Base-by-base conservation (phyloP, 2,329 filamentous ascomycete genomes). In the Xylariaceae sp. region DNA sequence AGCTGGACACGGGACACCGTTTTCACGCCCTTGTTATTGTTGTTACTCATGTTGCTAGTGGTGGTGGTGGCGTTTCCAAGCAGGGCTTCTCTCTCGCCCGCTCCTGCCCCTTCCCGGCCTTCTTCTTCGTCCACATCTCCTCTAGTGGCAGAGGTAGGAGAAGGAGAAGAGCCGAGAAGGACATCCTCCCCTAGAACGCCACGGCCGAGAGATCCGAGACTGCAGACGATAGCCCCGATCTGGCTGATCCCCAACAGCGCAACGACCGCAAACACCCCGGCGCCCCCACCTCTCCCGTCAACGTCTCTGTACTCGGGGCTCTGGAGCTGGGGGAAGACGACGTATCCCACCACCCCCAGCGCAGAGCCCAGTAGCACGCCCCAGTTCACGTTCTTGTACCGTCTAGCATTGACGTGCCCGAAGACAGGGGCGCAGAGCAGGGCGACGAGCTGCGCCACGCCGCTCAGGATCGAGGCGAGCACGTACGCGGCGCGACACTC, bases 221-320 rank as follows among this genome's bases (percentile, higher is more conserved):
- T 94, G 65, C 89, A 96, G 1, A 98, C 92, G 43, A 98, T 97
- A 9, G 88, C 85, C 2, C 90, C 92, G 46, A 98, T 97, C 63
- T 98, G 92, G 54, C 87, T 94, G 56, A 95, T 78, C 11, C 92
- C 92, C 27, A 97, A 78, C 13, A 95, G 65, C 0, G 83, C 77
- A 29, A 88, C 87, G 12, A 90, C 75, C 9, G 89, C 48, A 56
- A 94, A 88, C 12, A 95, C 79, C 9, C 66, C 69, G 0, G 77
- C 73, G 23, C 71, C 78, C 13, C 85, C 86, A 23, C 85, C 78
- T 17, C 83, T 70, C 3, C 80, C 81, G 19, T 78, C 68, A 1
- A 74, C 66, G 41, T 82, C 57, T 41, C 73, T 76, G 39, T 80
- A 79, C 54, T 95, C 85, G 0, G 89, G 88, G 52, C 81, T 94